A percentile compares a stretch with the other conserved stretches of the same genome.
Conservation (phyloP, 208 protist species). For the Perkinsela sp. region DNA sequence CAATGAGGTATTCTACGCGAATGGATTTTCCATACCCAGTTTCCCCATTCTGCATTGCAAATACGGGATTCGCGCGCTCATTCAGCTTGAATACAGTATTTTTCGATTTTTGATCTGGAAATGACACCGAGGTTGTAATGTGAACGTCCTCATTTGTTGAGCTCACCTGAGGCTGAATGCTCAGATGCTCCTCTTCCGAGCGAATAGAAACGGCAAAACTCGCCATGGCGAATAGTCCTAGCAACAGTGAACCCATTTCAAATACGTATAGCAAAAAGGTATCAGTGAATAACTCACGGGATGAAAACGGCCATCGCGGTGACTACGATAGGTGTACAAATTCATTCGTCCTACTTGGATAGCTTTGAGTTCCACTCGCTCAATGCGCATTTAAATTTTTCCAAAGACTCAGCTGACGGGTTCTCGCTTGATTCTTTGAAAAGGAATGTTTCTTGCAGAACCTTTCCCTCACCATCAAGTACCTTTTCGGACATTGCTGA, state of each 20-base stretch:
- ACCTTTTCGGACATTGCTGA: background rate
- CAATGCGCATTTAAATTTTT: background rate
- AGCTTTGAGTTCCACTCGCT: background rate
- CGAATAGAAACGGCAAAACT: too few species aligned
- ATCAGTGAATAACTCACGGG: too few species aligned
- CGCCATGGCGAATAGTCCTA: too few species aligned
- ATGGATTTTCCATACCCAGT: background rate
- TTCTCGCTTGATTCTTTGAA: background rate
- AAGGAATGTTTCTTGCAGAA: background rate
- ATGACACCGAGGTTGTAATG: background rate
- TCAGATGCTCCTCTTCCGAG: too few species aligned
- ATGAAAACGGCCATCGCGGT: too few species aligned
- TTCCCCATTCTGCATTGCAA: background rate
- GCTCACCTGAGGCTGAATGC: background rate
- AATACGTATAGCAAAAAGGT: too few species aligned
- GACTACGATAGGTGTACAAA: too few species aligned
- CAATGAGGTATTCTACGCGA: background rate
- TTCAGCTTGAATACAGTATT: background rate
- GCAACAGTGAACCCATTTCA: too few species aligned
- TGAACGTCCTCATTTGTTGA: background rate
- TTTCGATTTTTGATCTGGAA: background rate
- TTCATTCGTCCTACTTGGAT: too few species aligned
- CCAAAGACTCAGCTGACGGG: background rate
- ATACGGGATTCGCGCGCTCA: background rate
- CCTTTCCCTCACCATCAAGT: background rate